Conservation (phyloP, 371 early-diverging fungal genomes). For the Rhizomucor miehei region DNA sequence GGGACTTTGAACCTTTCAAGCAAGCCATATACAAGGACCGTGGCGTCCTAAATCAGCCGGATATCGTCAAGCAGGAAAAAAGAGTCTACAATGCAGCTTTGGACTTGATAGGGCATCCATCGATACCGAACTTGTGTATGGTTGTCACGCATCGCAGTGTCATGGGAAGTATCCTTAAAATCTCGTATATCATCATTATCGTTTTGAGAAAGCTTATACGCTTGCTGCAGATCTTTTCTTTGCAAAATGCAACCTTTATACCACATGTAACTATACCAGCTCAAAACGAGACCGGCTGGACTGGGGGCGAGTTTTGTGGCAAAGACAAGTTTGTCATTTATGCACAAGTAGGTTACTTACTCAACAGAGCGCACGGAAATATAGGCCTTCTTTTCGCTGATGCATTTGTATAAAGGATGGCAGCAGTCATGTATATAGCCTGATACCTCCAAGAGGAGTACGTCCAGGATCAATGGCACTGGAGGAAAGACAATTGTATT, state of each 20-base stretch:
- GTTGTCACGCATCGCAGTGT: conserved; percentile 25
- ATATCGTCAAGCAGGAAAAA: conserved; percentile 12
- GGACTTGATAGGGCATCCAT: conserved; percentile 19
- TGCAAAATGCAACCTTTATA: conserved; percentile 20
- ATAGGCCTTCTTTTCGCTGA: no score
- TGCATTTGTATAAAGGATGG: conserved; percentile 23
- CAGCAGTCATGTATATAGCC: conserved; percentile 24
- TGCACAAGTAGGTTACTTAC: conserved; percentile 22
- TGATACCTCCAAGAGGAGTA: conserved; percentile 24
- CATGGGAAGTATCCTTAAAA: conserved; percentile 19
- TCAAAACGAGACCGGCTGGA: conserved; percentile 25
- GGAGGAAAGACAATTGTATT: conserved; percentile 24
- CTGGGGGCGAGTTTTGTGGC: conserved; percentile 30
- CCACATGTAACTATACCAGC: conserved; percentile 31
- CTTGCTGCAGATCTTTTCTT: conserved; percentile 23
- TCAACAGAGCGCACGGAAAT: no score
- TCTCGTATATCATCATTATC: neutral
- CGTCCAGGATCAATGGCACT: conserved; percentile 14
- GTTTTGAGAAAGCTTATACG: neutral
- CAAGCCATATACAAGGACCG: conserved; percentile 40
- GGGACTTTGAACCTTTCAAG: conserved; percentile 48
- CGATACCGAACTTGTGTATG: conserved; percentile 30
- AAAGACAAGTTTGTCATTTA: conserved; percentile 25
- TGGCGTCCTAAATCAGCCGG: conserved; percentile 15
- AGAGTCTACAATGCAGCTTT: conserved; percentile 17